Percentiles rank a stretch among this genome's conserved stretches.
Evolutionary conservation across 2,329 filamentous ascomycete species (phyloP).

Genomic region (Fusarium oxysporum): DNA sequence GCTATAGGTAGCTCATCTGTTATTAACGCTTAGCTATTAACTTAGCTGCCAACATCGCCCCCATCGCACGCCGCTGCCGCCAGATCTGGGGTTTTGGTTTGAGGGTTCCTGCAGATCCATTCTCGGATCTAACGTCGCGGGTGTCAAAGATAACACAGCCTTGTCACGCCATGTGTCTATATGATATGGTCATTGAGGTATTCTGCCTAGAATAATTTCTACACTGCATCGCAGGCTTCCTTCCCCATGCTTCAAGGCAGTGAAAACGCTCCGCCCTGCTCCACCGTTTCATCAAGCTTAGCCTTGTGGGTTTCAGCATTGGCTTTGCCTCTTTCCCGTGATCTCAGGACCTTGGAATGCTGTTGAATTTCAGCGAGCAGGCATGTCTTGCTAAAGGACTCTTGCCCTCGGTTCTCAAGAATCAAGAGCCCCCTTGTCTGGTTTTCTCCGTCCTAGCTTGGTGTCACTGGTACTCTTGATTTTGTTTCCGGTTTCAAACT

Average conservation of each 20-base stretch:
- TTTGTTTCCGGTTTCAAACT: constrained; percentile 39
- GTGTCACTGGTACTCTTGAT: constrained; percentile 26
- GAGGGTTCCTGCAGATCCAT: constrained; percentile 45
- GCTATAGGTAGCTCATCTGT: constrained; percentile 16
- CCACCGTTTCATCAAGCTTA: not conserved
- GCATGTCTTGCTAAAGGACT: not conserved
- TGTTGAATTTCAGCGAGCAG: not conserved
- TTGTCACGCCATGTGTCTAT: constrained; percentile 6
- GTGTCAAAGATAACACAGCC: constrained; percentile 16
- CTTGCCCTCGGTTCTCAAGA: constrained; percentile 3
- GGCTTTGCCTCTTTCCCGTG: constrained; percentile 5
- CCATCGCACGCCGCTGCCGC: constrained; percentile 26
- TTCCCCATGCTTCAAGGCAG: not conserved
- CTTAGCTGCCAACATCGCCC: constrained; percentile 22
- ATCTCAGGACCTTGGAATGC: constrained; percentile 6
- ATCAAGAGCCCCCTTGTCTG: constrained; percentile 22
- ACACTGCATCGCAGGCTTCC: not conserved
- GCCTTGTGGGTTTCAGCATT: not conserved
- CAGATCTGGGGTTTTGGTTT: constrained; percentile 41
- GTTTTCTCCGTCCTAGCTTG: not conserved
- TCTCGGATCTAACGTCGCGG: constrained; percentile 34
- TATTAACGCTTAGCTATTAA: constrained; percentile 4
- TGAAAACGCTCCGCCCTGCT: constrained; percentile 19
- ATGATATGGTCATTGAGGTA: not conserved
- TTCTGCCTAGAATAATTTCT: constrained; percentile 10